A percentile compares a stretch with the other conserved stretches of the same genome.
Evolutionary conservation across 2,329 filamentous ascomycete species (phyloP).

Genomic region (Bipolaris cookei): DNA sequence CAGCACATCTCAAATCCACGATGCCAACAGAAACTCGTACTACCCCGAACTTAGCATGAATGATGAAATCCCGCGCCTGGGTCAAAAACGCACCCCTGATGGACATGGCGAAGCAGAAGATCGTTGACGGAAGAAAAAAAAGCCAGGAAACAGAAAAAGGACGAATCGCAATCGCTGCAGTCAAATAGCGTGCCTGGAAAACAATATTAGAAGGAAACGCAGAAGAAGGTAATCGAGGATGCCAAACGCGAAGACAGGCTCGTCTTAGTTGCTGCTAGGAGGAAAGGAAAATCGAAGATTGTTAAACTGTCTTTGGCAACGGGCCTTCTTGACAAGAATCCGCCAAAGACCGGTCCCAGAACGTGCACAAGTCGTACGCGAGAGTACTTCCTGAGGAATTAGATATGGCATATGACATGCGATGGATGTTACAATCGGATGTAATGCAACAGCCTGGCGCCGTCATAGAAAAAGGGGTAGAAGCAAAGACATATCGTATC

Average conservation of each 20-base stretch:
- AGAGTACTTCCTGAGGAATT: conserved; percentile 30
- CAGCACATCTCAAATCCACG: conserved; percentile 9
- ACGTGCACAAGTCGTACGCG: conserved; percentile 27
- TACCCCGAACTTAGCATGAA: conserved; percentile 35
- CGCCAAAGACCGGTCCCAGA: conserved; percentile 40
- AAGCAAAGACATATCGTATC: conserved; percentile 43
- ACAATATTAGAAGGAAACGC: conserved; percentile 57
- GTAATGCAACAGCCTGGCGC: conserved; percentile 29
- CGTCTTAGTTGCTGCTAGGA: conserved; percentile 54
- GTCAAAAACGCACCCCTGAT: conserved; percentile 40
- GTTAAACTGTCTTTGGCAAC: conserved; percentile 50
- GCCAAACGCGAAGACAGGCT: conserved; percentile 54
- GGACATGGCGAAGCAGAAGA: conserved; percentile 39
- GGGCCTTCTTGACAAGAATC: conserved; percentile 47
- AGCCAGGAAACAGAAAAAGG: conserved; percentile 39
- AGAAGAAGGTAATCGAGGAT: conserved; percentile 53
- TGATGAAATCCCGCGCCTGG: conserved; percentile 40
- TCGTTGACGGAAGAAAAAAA: conserved; percentile 25
- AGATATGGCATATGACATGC: conserved; percentile 28
- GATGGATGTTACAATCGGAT: conserved; percentile 49
- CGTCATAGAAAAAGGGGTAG: conserved; percentile 38
- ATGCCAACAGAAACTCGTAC: conserved; percentile 26
- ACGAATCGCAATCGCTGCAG: conserved; percentile 42
- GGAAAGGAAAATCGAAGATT: conserved; percentile 54
- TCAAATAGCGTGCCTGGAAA: conserved; percentile 54